Evolutionary conservation across 2,329 filamentous ascomycete species (phyloP).

Genomic region (Cercospora berteroae): DNA sequence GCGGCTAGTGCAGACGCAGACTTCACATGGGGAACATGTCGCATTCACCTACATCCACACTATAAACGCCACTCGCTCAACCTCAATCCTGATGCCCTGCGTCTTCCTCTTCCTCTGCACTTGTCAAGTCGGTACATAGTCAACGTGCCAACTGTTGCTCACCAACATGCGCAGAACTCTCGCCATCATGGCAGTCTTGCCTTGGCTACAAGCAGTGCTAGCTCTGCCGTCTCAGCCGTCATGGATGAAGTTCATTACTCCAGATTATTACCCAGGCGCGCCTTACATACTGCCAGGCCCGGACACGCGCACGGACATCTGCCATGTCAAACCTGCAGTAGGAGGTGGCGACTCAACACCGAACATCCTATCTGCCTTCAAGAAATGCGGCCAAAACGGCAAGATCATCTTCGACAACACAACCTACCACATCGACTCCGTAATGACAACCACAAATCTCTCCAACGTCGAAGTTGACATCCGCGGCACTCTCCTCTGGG

Average conservation of each 20-base stretch:
- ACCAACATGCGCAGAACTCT: background rate
- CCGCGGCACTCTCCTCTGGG: constrained; percentile 48
- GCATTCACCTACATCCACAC: too few relatives aligned
- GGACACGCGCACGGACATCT: constrained; percentile 12
- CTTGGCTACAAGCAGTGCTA: constrained; percentile 15
- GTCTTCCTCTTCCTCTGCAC: too few relatives aligned
- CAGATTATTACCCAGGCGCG: constrained; percentile 18
- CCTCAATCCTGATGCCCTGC: too few relatives aligned
- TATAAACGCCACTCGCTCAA: too few relatives aligned
- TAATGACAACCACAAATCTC: constrained; percentile 52
- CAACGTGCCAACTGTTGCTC: too few relatives aligned
- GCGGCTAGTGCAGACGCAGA: too few relatives aligned
- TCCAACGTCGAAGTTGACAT: constrained; percentile 51
- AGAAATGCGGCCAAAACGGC: constrained; percentile 50
- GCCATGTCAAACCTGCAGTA: constrained; percentile 11
- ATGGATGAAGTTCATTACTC: constrained; percentile 11
- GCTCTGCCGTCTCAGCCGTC: constrained; percentile 1
- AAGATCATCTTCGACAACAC: constrained; percentile 52
- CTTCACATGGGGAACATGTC: too few relatives aligned
- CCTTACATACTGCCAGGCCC: constrained; percentile 11
- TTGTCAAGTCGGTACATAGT: too few relatives aligned
- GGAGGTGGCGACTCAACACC: constrained; percentile 48
- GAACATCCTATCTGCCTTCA: constrained; percentile 53
- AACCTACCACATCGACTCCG: constrained; percentile 50
- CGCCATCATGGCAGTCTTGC: constrained; percentile 8